Evolutionary conservation across 2,329 filamentous ascomycete genomes (phyloP).

Genomic region (Trichoderma harzianum): DNA sequence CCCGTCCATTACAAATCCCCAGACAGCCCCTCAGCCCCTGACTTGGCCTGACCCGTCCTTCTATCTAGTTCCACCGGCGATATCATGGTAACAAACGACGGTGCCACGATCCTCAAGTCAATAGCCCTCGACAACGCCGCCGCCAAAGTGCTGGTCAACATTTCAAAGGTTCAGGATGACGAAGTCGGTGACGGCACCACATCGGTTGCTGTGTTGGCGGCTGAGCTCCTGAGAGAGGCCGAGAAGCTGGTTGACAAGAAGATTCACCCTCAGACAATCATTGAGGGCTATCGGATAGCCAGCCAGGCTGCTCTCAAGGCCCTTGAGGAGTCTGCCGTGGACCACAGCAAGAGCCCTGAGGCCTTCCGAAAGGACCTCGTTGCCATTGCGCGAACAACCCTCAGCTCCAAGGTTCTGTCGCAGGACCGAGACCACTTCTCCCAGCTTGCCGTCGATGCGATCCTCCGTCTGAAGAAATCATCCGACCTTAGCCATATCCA

Average conservation of each 20-base stretch:
- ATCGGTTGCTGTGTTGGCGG: slow-evolving; percentile 92
- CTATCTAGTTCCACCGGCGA: slow-evolving; percentile 77
- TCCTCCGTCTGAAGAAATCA: slow-evolving; percentile 83
- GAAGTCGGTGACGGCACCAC: slow-evolving; percentile 98
- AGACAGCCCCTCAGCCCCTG: slow-evolving; percentile 7
- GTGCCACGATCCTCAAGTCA: slow-evolving; percentile 95
- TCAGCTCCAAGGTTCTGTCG: slow-evolving; percentile 94
- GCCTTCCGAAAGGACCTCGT: slow-evolving; percentile 87
- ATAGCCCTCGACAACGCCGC: slow-evolving; percentile 98
- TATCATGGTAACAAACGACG: slow-evolving; percentile 98
- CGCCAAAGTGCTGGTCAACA: slow-evolving; percentile 97
- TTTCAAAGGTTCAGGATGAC: slow-evolving; percentile 98
- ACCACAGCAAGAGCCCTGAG: slow-evolving; percentile 80
- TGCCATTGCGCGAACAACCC: slow-evolving; percentile 87
- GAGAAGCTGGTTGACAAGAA: slow-evolving; percentile 98
- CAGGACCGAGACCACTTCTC: slow-evolving; percentile 94
- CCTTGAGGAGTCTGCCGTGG: slow-evolving; percentile 78
- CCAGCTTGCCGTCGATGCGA: slow-evolving; percentile 83
- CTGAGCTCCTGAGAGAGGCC: slow-evolving; percentile 90
- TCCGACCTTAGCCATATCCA: slow-evolving; percentile 97
- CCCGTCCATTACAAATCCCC: slow-evolving; percentile 16
- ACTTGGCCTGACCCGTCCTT: slow-evolving; percentile 19
- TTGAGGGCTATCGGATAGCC: slow-evolving; percentile 97
- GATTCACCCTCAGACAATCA: slow-evolving; percentile 99
- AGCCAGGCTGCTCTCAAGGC: slow-evolving; percentile 82